phyloP scores from a whole-genome alignment of 1,284 basidiomycete genomes.

The Cystobasidiaceae sp. region DNA sequence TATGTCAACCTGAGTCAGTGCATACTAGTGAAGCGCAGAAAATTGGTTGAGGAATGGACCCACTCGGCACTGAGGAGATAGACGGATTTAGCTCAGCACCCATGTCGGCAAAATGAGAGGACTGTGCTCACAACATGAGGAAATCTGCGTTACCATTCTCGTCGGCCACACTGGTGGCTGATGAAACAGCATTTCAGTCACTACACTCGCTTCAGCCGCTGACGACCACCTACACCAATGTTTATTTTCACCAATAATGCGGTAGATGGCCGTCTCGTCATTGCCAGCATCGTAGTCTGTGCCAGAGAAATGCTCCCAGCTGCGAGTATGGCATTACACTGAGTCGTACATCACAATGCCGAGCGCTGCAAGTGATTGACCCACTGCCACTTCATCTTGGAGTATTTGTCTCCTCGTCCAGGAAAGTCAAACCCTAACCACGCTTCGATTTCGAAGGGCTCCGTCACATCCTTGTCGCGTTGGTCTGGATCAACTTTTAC shows the following conservation, averaged over 20 bases:
- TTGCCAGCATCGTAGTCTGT: slow-evolving; percentile 78
- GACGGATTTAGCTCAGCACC: neutral
- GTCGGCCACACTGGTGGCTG: slow-evolving; percentile 16
- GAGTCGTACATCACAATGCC: neutral
- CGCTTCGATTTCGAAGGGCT: slow-evolving; percentile 67
- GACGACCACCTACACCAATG: slow-evolving; percentile 46
- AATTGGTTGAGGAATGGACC: too few relatives aligned
- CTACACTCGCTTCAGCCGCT: too few relatives aligned
- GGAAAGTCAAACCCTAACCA: slow-evolving; percentile 81
- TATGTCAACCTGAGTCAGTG: too few relatives aligned
- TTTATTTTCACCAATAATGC: slow-evolving; percentile 56
- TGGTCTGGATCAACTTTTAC: slow-evolving; percentile 63
- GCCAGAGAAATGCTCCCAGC: slow-evolving; percentile 51
- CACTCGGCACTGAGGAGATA: too few relatives aligned
- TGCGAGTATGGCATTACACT: neutral
- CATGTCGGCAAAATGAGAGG: too few relatives aligned
- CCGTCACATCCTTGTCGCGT: slow-evolving; percentile 54
- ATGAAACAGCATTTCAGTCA: neutral
- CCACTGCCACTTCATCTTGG: slow-evolving; percentile 52
- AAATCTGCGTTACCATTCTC: slow-evolving; percentile 30
- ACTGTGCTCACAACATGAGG: slow-evolving; percentile 26
- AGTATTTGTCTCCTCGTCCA: slow-evolving; percentile 64
- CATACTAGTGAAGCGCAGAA: too few relatives aligned
- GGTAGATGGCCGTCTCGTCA: slow-evolving; percentile 49
- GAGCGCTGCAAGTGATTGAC: slow-evolving; percentile 39